These are phyloP conservation scores for Ceratocystis papillata DNA, from an alignment of 2,329 filamentous ascomycete species.

Conservation along the genomic window DNA sequence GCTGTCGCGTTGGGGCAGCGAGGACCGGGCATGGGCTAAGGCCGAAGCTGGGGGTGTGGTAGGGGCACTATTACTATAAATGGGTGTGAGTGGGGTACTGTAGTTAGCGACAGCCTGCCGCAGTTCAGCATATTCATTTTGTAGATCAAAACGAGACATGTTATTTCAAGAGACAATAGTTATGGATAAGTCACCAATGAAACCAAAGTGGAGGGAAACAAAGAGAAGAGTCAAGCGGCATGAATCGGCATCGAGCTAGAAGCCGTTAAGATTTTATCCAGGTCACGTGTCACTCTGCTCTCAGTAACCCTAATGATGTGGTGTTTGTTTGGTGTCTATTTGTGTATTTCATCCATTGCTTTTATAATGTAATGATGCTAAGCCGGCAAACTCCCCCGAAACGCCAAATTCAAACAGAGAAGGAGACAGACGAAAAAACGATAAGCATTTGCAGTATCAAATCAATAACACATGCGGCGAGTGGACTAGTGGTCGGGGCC, in stretches of 20 bases:
- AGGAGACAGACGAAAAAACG: background rate
- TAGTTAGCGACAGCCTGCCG: constrained; percentile 6
- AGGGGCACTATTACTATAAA: background rate
- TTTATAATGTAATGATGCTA: background rate
- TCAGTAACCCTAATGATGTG: too few species aligned
- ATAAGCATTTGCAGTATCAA: too few species aligned
- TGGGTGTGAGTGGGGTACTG: background rate
- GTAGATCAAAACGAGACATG: constrained; percentile 13
- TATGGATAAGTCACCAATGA: background rate
- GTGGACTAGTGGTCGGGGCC: too few species aligned
- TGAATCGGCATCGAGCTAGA: too few species aligned
- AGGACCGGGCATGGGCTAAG: constrained; percentile 12
- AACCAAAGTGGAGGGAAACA: too few species aligned
- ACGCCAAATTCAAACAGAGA: constrained; percentile 15
- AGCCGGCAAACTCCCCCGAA: constrained; percentile 3
- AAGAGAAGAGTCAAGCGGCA: too few species aligned
- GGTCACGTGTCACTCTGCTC: too few species aligned
- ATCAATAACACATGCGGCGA: constrained; percentile 6
- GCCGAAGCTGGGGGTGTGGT: background rate
- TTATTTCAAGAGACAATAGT: background rate
- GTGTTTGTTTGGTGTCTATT: background rate
- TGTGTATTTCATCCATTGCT: constrained; percentile 3
- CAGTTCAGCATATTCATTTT: constrained; percentile 17
- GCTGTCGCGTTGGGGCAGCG: background rate
- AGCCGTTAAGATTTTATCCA: too few species aligned